Percentiles rank a stretch among this genome's conserved stretches.
Evolutionary conservation across 2,329 filamentous ascomycete species (phyloP).

Genomic region (Nakataea oryzae): DNA sequence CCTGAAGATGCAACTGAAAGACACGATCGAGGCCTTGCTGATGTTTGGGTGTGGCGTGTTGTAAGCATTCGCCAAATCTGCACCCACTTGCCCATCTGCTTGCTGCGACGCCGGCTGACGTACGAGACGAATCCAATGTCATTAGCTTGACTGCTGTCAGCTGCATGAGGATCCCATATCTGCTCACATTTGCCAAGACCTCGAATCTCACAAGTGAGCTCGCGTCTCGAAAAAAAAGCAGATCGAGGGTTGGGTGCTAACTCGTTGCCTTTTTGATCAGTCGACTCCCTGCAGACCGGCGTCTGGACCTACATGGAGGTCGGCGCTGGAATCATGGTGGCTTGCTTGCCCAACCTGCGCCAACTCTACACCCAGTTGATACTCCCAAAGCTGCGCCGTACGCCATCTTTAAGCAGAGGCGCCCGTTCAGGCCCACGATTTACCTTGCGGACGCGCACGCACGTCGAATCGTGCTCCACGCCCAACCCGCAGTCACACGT

Average conservation of each 20-base stretch:
- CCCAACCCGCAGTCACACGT: neutral
- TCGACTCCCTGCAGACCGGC: neutral
- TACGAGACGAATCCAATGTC: neutral
- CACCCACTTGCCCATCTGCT: neutral
- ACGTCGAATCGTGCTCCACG: neutral
- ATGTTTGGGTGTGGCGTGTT: conserved; percentile 3
- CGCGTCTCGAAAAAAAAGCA: neutral
- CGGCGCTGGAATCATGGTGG: neutral
- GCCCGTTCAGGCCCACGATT: neutral
- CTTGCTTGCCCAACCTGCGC: conserved; percentile 1
- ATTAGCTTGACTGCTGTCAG: neutral
- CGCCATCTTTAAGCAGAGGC: neutral
- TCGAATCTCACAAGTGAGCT: neutral
- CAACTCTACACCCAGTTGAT: neutral
- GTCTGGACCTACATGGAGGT: neutral
- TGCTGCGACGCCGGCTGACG: neutral
- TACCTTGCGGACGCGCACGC: neutral
- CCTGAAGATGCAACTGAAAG: neutral
- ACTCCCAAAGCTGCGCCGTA: neutral
- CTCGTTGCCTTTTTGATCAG: neutral
- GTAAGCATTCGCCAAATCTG: neutral
- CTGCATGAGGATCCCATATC: neutral
- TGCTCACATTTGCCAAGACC: neutral
- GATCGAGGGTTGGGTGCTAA: neutral
- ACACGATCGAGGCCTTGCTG: neutral